phyloP scores from a whole-genome alignment of 768 basidiomycete species.

The Psilocybe cubensis region DNA sequence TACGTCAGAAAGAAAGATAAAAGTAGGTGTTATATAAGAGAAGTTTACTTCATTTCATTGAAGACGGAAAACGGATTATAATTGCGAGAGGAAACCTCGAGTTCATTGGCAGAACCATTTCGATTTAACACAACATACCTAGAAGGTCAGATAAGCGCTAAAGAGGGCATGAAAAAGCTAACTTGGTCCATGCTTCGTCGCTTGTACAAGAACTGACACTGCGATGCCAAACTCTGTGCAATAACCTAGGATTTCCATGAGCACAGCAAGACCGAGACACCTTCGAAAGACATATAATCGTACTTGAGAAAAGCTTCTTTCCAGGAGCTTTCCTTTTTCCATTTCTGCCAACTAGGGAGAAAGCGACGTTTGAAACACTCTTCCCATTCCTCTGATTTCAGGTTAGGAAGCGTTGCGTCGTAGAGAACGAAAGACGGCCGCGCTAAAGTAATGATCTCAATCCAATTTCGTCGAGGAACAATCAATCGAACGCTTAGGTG shows the following conservation, averaged over 20 bases:
- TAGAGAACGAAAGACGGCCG: constrained; percentile 65
- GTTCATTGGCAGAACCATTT: constrained; percentile 74
- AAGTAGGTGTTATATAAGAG: constrained; percentile 3
- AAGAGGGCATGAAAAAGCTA: constrained; percentile 20
- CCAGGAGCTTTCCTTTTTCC: constrained; percentile 69
- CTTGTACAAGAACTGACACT: constrained; percentile 69
- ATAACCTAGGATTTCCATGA: constrained; percentile 42
- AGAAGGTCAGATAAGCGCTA: constrained; percentile 14
- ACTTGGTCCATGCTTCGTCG: constrained; percentile 88
- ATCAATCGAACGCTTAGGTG: constrained; percentile 64
- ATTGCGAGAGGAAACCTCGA: constrained; percentile 66
- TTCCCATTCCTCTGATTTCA: constrained; percentile 71
- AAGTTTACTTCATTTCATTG: constrained; percentile 73
- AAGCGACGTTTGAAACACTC: constrained; percentile 74
- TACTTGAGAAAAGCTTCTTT: constrained; percentile 70
- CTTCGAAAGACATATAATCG: constrained; percentile 24
- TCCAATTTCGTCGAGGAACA: constrained; percentile 80
- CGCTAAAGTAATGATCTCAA: constrained; percentile 73
- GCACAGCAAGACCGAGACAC: constrained; percentile 11
- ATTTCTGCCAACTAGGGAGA: constrained; percentile 75
- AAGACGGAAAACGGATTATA: constrained; percentile 73
- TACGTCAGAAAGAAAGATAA: background rate
- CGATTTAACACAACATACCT: constrained; percentile 80
- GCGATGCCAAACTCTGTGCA: constrained; percentile 73
- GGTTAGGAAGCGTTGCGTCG: constrained; percentile 69